Evolutionary conservation across 1,139 yeast genomes (phyloP), one percentile per base, ranked within the genome.

Genomic region (Magnusiomyces fungicola): DNA sequence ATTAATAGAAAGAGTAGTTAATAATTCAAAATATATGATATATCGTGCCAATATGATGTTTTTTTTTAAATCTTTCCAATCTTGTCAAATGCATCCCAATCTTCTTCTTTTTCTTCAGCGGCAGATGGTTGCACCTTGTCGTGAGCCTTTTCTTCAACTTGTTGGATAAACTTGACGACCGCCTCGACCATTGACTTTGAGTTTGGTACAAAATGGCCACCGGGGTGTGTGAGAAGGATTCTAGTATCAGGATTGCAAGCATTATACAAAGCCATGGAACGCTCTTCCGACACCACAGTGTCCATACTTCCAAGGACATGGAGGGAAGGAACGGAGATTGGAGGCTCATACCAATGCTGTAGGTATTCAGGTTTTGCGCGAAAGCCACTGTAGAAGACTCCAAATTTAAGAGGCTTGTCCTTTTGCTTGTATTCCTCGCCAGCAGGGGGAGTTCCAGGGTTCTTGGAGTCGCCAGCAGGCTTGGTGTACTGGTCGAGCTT

Each of bases 301-400:
- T 92, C 98, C 39, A 89, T 69, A 50, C 90, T 90, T 6, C 97
- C 97, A 49, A 81, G 68, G 0, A 92, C 82, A 63, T 89, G 96
- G 49, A 92, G 69, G 1, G 83, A 71, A 3, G 86, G 85, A 1
- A 81, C 64, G 14, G 69, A 65, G 46, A 82, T 67, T 36, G 62
- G 60, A 52, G 71, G 65, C n/a, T 67, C 67, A 60, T 79, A 81
- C 55, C 65, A 74, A 36, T 68, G 65, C 57, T 75, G 76, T 55
- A 79, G 81, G 39, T 70, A 65, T 12, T 71, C 68, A 1, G 84
- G 81, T 55, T 73, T 74, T 46, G 86, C 68, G 57, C 76, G 74
- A 69, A 87, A 90, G 0, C 96, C 96, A 12, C 92, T 79, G 60
- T 84, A 88, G 43, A 84, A 67, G 16, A 92, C 72, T 7, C 79